Evolutionary conservation across 257 asterid species (phyloP), one percentile per base, ranked within the genome.

Genomic region (Primulina tabacum): DNA sequence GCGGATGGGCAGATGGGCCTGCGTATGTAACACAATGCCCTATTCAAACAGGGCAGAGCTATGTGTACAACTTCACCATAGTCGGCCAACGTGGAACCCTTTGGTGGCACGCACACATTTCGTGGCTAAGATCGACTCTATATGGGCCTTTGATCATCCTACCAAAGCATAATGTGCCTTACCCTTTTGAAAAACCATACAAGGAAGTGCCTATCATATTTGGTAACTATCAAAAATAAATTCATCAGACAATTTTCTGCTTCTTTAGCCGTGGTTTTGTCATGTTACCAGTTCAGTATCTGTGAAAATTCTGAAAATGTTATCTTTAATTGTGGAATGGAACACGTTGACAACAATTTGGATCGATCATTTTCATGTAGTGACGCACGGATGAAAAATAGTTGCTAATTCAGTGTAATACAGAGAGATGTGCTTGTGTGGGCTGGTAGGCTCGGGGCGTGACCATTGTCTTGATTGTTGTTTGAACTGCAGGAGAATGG

Each of bases 1-100:
- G 84, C 62, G 86, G 86, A 30, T 86, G 88, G 92, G 85, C 88
- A 11, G 89, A 86, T 58, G 89, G 89, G 18, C 88, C 92, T 0
- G 86, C 76, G 2, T 82, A 84, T 18, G 33, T 80, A 7, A 84
- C 86, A 0, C 92, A 86, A 38, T 86, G 92, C 57, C 89, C 87
- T 0, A 86, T 86, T 9, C 89, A 73, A 40, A 80, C 83, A 0
- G 87, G 86, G 14, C 82, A 76, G 16, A 82, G 80, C 28, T 86
- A 84, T 47, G 70, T 75, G 20, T 84, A 82, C 77, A 84, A 72
- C 17, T 87, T 65, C 64, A 84, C 83, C 0, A n/a, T 87, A 0
- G 68, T 73, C 1, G 85, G 86, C 0, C 86, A 87, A 72, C 71
- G 86, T 8, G 92, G 92, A 7, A 86, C 92, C n/a, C 81, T 86